Evolutionary conservation across 805 yeast species (phyloP), one percentile per base, ranked within the genome.

Genomic region (Wickerhamiella sergipiensis): DNA sequence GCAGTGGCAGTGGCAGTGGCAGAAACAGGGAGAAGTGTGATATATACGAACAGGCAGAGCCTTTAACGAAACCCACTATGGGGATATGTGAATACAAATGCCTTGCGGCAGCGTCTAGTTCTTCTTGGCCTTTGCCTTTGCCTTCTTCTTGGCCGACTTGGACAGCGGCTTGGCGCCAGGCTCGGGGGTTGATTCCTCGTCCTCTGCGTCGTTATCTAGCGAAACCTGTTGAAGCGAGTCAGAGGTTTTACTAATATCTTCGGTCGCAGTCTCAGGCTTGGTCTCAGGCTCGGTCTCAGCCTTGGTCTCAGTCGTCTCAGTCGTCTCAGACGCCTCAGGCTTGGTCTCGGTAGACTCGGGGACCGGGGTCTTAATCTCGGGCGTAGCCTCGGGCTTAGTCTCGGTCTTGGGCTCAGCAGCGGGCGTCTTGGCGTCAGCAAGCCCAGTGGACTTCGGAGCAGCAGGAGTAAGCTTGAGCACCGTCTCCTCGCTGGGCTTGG

Each of bases 391-490:
- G n/a, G n/a, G n/a, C n/a, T n/a, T 40, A n/a, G 38, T 18, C 26
- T 45, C 45, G 43, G 43, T 12, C 15, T 29, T 12, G 3, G 33
- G 33, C 33, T 6, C 15, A 12, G 33, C 33, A 9, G 12, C 26
- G 8, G 26, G 26, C 26, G 26, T 24, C 26, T 24, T 8, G 5
- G 26, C 26, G 26, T 24, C 26, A 8, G 42, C 33, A 18, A 26
- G 12, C 19, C 23, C 46, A 2, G 17, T 19, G 15, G 13, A 12
- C 15, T 15, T 17, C 10, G 19, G 19, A 15, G 19, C 40, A 17
- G 40, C 26, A 24, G 48, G 48, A 7, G 51, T 49, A 23, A 49
- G 47, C 44, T 49, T 49, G 13, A 49, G 44, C 3, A 49, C 47
- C 10, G 45, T 39, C 19, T 48, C 50, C 33, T 51, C 44, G 23